A percentile compares a stretch with the other conserved stretches of the same genome.
phyloP scores from a whole-genome alignment of 805 yeast genomes.

The Candida alai region DNA sequence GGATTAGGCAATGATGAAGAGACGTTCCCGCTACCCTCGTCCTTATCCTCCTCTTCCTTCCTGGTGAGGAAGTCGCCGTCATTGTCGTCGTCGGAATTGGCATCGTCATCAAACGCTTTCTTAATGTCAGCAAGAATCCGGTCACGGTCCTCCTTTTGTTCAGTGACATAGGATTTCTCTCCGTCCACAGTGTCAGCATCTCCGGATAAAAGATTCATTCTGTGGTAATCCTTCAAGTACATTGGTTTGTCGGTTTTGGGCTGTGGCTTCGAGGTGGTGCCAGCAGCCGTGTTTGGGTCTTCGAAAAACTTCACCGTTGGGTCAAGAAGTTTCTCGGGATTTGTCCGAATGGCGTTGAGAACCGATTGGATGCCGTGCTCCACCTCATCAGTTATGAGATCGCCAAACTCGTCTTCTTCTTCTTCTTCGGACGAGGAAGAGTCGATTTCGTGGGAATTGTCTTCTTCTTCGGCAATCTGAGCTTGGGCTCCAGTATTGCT shows the following conservation, averaged over 20 bases:
- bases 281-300: conserved; percentile 37
- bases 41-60: conserved; percentile 37
- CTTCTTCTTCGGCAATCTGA: conserved; percentile 20
- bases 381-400: conserved; percentile 78
- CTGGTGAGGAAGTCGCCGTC: conserved; percentile 52
- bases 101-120: conserved; percentile 49
- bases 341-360: conserved; percentile 60
- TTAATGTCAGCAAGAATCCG: conserved; percentile 77
- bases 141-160: conserved; percentile 70
- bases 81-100: conserved; percentile 40
- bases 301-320: conserved; percentile 72
- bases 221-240: conserved; percentile 87
- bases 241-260: conserved; percentile 59
- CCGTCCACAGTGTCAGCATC: conserved; percentile 48
- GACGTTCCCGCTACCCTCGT: conserved; percentile 8
- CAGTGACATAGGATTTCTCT: conserved; percentile 68
- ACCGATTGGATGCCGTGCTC: conserved; percentile 77
- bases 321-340: conserved; percentile 65
- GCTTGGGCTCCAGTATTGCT: conserved; percentile 19
- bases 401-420: conserved; percentile 91
- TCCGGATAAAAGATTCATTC: conserved; percentile 75
- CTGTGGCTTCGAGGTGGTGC: no score
- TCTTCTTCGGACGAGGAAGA: conserved; percentile 41
- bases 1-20: conserved; percentile 54
- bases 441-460: conserved; percentile 1